Conservation (phyloP, 371 early-diverging fungal species). For the Mortierella sp. region DNA sequence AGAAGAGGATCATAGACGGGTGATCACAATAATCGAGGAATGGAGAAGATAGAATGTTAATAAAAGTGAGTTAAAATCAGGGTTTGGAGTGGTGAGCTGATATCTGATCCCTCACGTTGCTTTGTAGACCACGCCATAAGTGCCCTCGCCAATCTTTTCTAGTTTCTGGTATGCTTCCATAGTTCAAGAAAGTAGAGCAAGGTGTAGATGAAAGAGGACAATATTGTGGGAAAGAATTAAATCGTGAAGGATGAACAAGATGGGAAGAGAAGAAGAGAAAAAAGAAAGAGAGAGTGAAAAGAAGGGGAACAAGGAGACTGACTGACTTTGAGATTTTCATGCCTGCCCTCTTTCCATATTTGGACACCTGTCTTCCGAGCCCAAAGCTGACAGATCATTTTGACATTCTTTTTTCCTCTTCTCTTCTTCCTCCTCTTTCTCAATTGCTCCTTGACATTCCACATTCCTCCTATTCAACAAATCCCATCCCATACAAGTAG, state of each 20-base stretch:
- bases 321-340: not conserved
- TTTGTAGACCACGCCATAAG: constrained; percentile 98
- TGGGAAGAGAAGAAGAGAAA: not conserved
- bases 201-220: not conserved
- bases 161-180: constrained; percentile 81
- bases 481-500: not conserved
- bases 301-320: not conserved
- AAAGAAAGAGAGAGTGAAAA: not conserved
- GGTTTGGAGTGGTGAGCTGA: not conserved
- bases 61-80: not conserved
- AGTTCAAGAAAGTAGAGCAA: not conserved
- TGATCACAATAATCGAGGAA: constrained; percentile 7
- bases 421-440: not conserved
- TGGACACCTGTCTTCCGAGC: not conserved
- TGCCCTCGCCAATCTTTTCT: constrained; percentile 98
- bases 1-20: not conserved
- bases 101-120: constrained; percentile 60
- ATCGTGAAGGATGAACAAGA: not conserved
- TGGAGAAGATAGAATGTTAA: not conserved
- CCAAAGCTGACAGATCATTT: constrained; percentile 5
- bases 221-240: not conserved
- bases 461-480: not conserved
- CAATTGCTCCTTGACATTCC: not conserved
- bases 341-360: constrained; percentile 4
- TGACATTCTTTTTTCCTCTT: constrained; percentile 5